Percentiles rank a stretch among this genome's conserved stretches.
These are phyloP conservation scores for Aureobasidium uvarum DNA, from an alignment of 2,329 filamentous ascomycete species.

Conservation along the genomic window DNA sequence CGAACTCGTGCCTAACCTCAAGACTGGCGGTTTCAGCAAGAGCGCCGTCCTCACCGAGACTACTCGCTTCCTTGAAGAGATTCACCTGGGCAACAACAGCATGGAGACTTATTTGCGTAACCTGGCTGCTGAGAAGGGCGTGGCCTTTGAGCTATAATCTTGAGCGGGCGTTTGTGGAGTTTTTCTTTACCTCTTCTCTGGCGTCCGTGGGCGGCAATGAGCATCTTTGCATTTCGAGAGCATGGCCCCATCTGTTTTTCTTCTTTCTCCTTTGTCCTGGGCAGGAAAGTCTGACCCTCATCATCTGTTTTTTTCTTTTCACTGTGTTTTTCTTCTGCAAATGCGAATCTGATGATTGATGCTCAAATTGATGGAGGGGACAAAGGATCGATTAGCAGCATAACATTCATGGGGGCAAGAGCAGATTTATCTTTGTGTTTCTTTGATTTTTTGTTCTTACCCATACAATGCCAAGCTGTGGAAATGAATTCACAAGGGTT, in stretches of 20 bases:
- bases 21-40: conserved; percentile 75
- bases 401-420: background rate
- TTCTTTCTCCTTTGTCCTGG: background rate
- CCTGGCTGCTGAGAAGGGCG: conserved; percentile 4
- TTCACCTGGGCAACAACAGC: conserved; percentile 64
- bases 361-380: background rate
- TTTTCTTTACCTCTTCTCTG: background rate
- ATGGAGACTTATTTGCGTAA: conserved; percentile 22
- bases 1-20: conserved; percentile 70
- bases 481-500: background rate
- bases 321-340: background rate
- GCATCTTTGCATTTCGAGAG: background rate
- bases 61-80: conserved; percentile 72
- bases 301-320: background rate
- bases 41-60: conserved; percentile 73
- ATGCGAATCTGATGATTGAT: conserved; percentile 21
- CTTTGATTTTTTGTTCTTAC: background rate
- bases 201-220: conserved; percentile 1
- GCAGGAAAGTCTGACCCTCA: background rate
- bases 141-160: conserved; percentile 18
- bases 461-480: too few species aligned
- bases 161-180: conserved; percentile 17
- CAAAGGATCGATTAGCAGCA: background rate
- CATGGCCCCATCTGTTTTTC: background rate
- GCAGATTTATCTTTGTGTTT: background rate